Evolutionary conservation across 2,329 filamentous ascomycete genomes (phyloP).

Genomic region (Simplicillium sp.): DNA sequence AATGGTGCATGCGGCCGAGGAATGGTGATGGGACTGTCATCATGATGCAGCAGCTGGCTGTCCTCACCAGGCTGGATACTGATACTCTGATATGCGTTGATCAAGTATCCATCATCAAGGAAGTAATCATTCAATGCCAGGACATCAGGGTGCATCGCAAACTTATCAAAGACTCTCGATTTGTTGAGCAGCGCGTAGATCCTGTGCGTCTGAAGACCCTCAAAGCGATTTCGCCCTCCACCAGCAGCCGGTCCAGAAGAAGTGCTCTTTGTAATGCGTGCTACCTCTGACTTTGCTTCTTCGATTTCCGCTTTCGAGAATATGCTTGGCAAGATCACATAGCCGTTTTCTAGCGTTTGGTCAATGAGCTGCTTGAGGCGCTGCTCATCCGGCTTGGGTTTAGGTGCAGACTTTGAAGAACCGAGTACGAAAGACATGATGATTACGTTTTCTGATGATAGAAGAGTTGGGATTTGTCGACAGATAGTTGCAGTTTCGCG

Average conservation of each 20-base stretch:
- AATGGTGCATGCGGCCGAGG: conserved; percentile 23
- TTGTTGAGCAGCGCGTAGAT: conserved; percentile 29
- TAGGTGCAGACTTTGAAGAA: no score
- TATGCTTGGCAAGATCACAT: conserved; percentile 22
- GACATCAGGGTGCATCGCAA: conserved; percentile 20
- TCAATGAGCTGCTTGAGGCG: conserved; percentile 6
- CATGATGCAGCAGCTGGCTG: conserved; percentile 25
- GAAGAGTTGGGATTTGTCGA: no score
- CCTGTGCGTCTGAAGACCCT: conserved; percentile 24
- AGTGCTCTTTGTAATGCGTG: conserved; percentile 11
- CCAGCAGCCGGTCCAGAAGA: conserved; percentile 15
- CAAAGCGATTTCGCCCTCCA: conserved; percentile 24
- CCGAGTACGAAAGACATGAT: no score
- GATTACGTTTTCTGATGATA: no score
- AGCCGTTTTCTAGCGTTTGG: conserved; percentile 17
- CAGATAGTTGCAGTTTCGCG: no score
- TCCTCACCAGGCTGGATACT: conserved; percentile 27
- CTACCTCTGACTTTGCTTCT: conserved; percentile 11
- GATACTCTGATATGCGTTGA: conserved; percentile 26
- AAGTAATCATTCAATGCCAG: conserved; percentile 28
- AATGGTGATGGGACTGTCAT: conserved; percentile 17
- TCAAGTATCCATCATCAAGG: conserved; percentile 23
- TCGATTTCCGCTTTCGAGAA: conserved; percentile 19
- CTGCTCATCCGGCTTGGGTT: no score
- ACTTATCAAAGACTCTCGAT: conserved; percentile 25